Conservation (phyloP, 78 protist species). For the slime mould (Dictyostelium discoideum) region DNA sequence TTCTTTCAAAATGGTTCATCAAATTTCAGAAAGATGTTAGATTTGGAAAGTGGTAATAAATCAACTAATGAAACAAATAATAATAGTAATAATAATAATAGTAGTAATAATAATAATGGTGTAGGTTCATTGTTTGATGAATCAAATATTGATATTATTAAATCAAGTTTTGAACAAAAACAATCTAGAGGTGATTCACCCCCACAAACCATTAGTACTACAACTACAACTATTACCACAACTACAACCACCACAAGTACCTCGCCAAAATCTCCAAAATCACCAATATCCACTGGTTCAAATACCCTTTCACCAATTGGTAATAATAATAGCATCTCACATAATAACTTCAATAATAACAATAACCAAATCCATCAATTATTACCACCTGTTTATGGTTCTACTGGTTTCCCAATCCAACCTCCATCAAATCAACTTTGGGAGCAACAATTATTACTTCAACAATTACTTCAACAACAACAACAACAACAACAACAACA, state of each 20-base stretch:
- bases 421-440: not conserved
- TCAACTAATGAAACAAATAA: not conserved
- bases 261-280: not conserved
- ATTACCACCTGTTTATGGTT: not conserved
- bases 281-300: not conserved
- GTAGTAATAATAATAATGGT: too few species aligned
- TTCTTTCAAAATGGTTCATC: not conserved
- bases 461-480: not conserved
- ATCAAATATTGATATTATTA: not conserved
- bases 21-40: not conserved
- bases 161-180: conserved; percentile 13
- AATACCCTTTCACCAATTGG: not conserved
- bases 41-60: not conserved
- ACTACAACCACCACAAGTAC: not conserved
- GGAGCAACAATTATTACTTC: not conserved
- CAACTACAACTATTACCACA: not conserved
- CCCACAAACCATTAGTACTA: not conserved
- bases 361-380: not conserved
- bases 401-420: not conserved
- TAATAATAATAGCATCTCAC: not conserved
- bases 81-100: not conserved
- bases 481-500: not conserved
- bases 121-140: not conserved
- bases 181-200: not conserved
- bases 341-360: not conserved